These are phyloP conservation scores for Wickerhamomyces sydowiorum DNA, from an alignment of 805 yeast species.

Conservation along the genomic window DNA sequence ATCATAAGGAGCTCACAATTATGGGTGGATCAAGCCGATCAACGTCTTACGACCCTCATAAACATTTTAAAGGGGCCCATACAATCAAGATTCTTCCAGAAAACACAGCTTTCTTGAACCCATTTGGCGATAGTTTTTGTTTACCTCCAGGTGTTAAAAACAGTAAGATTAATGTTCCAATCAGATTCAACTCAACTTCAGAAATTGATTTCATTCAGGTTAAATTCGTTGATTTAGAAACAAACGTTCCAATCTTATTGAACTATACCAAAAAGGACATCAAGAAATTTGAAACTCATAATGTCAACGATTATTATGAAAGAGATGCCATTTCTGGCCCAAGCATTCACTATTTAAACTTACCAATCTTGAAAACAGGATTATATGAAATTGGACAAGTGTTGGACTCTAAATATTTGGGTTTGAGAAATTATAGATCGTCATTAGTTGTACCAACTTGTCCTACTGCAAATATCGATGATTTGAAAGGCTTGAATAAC, in stretches of 20 bases:
- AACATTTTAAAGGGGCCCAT: slow-evolving; percentile 78
- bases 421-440: slow-evolving; percentile 53
- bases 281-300: slow-evolving; percentile 25
- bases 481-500: slow-evolving; percentile 24
- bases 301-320: slow-evolving; percentile 16
- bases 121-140: slow-evolving; percentile 64
- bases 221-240: slow-evolving; percentile 49
- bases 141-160: slow-evolving; percentile 31
- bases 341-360: slow-evolving; percentile 49
- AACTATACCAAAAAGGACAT: slow-evolving; percentile 58
- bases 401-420: slow-evolving; percentile 56
- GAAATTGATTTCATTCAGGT: slow-evolving; percentile 66
- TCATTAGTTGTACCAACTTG: slow-evolving; percentile 68
- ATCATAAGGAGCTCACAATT: slow-evolving; percentile 45
- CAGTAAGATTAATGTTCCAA: slow-evolving; percentile 48
- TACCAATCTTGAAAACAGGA: slow-evolving; percentile 70
- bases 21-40: slow-evolving; percentile 38
- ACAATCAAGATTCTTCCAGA: slow-evolving; percentile 88
- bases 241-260: slow-evolving; percentile 38
- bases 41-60: slow-evolving; percentile 21
- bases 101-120: slow-evolving; percentile 79
- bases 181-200: slow-evolving; percentile 74
- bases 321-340: slow-evolving; percentile 21
- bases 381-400: slow-evolving; percentile 67
- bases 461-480: slow-evolving; percentile 58